A percentile compares a stretch with the other conserved stretches of the same genome.
Conservation (phyloP, 257 asterid genomes). For the Solanum tacnaense region DNA sequence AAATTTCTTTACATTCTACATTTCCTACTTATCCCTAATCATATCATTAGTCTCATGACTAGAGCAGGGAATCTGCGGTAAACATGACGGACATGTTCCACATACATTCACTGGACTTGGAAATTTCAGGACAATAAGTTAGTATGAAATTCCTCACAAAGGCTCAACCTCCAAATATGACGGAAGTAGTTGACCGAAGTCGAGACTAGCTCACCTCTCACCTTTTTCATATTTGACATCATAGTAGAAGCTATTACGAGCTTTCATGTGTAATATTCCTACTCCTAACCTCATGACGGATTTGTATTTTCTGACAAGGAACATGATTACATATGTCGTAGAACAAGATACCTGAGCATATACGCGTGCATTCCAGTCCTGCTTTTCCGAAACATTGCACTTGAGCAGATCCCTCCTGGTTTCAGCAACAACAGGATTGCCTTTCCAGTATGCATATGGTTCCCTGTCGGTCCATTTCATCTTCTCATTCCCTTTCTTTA, state of each 20-base stretch:
- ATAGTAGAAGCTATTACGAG: neutral
- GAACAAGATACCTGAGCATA: constrained; percentile 47
- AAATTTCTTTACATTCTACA: neutral
- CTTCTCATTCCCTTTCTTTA: constrained; percentile 46
- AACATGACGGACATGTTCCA: neutral
- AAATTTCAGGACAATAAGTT: neutral
- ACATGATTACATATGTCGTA: neutral
- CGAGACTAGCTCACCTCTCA: neutral
- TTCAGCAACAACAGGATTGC: constrained; percentile 43
- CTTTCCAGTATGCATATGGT: constrained; percentile 87
- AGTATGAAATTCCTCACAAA: neutral
- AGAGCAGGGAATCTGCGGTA: neutral
- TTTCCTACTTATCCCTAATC: neutral
- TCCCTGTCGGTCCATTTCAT: constrained; percentile 62
- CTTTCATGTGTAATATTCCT: neutral
- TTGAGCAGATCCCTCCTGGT: constrained; percentile 64
- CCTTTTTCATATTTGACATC: neutral
- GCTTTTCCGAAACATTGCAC: constrained; percentile 57
- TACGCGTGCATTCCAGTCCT: constrained; percentile 85
- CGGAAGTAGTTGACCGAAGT: neutral
- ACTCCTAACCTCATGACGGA: too few species aligned
- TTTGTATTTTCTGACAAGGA: neutral
- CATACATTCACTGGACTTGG: neutral
- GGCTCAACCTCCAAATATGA: neutral
- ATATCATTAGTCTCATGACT: neutral